phyloP scores from a whole-genome alignment of 345 rosid genomes.

The Citrus sp. region DNA sequence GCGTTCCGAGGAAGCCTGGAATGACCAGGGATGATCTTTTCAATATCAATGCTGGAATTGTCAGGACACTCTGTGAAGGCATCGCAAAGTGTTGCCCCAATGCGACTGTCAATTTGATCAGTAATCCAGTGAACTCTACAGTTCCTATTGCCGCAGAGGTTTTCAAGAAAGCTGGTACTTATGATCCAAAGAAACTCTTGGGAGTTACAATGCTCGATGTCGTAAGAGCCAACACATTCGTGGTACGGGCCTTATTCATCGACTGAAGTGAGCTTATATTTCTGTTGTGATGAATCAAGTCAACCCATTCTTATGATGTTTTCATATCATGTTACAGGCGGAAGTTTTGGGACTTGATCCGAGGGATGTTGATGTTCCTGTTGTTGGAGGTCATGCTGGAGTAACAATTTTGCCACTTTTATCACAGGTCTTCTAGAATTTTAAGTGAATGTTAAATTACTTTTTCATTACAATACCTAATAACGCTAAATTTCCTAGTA shows the following conservation, averaged over 20 bases:
- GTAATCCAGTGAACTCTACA: conserved; percentile 86
- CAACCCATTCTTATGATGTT: neutral
- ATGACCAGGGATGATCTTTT: conserved; percentile 90
- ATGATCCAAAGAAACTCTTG: conserved; percentile 69
- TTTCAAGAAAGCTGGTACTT: conserved; percentile 80
- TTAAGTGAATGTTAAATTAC: neutral
- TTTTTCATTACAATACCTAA: neutral
- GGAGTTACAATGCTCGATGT: conserved; percentile 91
- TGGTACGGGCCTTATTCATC: conserved; percentile 31
- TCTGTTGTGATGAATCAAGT: neutral
- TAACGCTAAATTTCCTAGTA: too few species aligned
- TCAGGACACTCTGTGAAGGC: conserved; percentile 73
- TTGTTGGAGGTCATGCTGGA: conserved; percentile 95
- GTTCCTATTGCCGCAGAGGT: conserved; percentile 86
- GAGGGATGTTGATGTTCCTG: conserved; percentile 92
- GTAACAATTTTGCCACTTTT: conserved; percentile 92
- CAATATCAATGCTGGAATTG: conserved; percentile 90
- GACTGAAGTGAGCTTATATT: neutral
- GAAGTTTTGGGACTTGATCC: conserved; percentile 98
- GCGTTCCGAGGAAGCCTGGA: conserved; percentile 87
- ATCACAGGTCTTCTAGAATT: conserved; percentile 56
- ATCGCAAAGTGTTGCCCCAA: conserved; percentile 66
- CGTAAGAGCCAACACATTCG: conserved; percentile 86
- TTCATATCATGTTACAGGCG: conserved; percentile 45
- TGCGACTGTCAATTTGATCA: conserved; percentile 75